phyloP scores from a whole-genome alignment of 2,329 filamentous ascomycete genomes.

The Cercospora sp. region DNA sequence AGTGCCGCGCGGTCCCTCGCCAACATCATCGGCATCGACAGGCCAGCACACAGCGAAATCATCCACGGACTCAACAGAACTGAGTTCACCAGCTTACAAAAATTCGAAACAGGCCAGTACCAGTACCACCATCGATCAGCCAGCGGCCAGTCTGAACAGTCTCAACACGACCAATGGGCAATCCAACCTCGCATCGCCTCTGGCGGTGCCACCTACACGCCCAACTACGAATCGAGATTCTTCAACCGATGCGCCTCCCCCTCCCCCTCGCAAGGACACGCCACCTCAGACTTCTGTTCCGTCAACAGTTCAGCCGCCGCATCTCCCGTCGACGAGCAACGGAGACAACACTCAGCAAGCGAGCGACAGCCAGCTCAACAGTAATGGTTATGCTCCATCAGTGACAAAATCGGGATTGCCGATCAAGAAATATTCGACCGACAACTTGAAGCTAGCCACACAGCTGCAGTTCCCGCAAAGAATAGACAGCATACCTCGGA shows the following conservation, averaged over 20 bases:
- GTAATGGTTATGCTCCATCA: background rate
- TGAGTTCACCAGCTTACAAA: constrained; percentile 13
- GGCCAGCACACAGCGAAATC: constrained; percentile 3
- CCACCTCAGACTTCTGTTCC: constrained; percentile 12
- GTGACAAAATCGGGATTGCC: background rate
- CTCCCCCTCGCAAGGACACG: constrained; percentile 16
- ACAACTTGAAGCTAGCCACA: background rate
- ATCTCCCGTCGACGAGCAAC: background rate
- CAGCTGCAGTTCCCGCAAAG: background rate
- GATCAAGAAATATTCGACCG: background rate
- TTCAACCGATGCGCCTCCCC: constrained; percentile 14
- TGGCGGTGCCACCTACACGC: constrained; percentile 5
- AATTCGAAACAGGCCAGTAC: constrained; percentile 7
- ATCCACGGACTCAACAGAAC: constrained; percentile 4
- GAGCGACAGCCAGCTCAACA: constrained; percentile 9
- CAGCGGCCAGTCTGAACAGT: background rate
- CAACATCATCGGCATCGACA: background rate
- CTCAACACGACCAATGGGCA: constrained; percentile 12
- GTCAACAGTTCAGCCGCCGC: constrained; percentile 7
- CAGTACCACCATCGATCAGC: constrained; percentile 7
- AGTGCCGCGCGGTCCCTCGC: background rate
- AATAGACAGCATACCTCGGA: background rate
- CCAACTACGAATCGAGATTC: constrained; percentile 12
- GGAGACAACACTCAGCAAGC: background rate
- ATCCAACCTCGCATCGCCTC: background rate